A percentile compares a stretch with the other conserved stretches of the same genome.
phyloP scores from a whole-genome alignment of 164 flowering plant species.

The Piper betle region DNA sequence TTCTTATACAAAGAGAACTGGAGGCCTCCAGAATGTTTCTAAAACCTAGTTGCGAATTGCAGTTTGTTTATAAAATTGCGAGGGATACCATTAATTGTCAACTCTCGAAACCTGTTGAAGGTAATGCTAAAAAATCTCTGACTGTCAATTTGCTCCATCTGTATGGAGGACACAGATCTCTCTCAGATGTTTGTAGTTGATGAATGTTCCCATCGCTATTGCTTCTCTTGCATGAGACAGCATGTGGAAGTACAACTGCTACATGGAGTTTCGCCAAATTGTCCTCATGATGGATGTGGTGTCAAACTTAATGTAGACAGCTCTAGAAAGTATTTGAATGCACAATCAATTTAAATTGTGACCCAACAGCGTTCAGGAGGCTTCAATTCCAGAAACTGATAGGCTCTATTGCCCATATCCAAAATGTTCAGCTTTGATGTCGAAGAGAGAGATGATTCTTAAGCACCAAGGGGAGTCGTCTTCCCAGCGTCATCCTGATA shows the following conservation, averaged over 20 bases:
- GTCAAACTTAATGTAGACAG: too few species aligned
- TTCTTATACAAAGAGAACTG: too few species aligned
- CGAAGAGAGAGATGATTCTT: conserved; percentile 25
- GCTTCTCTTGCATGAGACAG: too few species aligned
- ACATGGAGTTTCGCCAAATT: too few species aligned
- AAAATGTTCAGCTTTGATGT: conserved; percentile 74
- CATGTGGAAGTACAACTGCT: too few species aligned
- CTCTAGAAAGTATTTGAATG: conserved; percentile 42
- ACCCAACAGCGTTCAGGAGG: conserved; percentile 44
- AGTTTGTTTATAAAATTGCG: conserved; percentile 50
- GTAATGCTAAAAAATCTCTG: conserved; percentile 8
- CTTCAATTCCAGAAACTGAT: conserved; percentile 52
- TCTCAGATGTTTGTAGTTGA: too few species aligned
- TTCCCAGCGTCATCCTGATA: conserved; percentile 3
- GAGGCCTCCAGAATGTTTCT: too few species aligned
- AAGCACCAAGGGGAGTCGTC: conserved; percentile 3
- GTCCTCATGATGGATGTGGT: too few species aligned
- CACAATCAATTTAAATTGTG: conserved; percentile 44
- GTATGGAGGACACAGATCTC: conserved; percentile 71
- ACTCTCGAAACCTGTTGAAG: conserved; percentile 15
- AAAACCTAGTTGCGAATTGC: too few species aligned
- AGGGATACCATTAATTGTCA: conserved; percentile 68
- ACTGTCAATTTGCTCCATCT: conserved; percentile 58
- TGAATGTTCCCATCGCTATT: too few species aligned
- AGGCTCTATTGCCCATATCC: conserved; percentile 84